Evolutionary conservation across 305 asterid genomes (phyloP), one percentile per base, ranked within the genome.

Genomic region (Ruellia speciosa): DNA sequence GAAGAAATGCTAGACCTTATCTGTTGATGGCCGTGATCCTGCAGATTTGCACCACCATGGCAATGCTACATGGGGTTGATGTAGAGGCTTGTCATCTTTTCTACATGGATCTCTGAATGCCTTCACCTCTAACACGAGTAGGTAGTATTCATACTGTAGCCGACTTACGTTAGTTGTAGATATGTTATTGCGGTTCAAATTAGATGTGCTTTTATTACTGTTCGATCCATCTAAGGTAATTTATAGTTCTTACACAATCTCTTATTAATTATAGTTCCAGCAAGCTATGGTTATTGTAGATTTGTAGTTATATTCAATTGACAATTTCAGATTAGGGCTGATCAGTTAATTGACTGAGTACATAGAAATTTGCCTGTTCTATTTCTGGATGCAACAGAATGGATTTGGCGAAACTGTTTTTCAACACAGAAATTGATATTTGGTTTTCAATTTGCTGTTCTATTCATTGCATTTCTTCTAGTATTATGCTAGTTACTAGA

Each of bases 91-190:
- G 0, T 10, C 48, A 35, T 20, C 10, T 50, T 35, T 50, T 16
- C 24, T 14, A 20, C 41, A 4, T 40, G 50, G 47, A 59, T n/a
- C 15, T 12, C 18, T 46, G 12, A n/a, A 52, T 14, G 60, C 31
- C 40, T 9, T 67, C 47, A 20, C 52, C 43, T 48, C 46, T 54
- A 52, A 59, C 41, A 51, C 64, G 43, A 28, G 48, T 39, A 51
- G 49, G 7, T 58, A 63, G 33, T 9, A 14, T 37, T 48, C 39
- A 49, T 51, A 20, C 51, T 14, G 5, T 6, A n/a, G 14, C 40
- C 20, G 34, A 18, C 16, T 51, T 31, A 24, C 4, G 4, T 24
- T 24, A 1, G 20, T 34, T 48, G 14, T 43, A 57, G 53, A 61
- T 10, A 10, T 10, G 48, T 14, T 43, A 18, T 41, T 19, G 46